phyloP scores from a whole-genome alignment of 495 filamentous ascomycete species.

The Gamarada debralockiae region DNA sequence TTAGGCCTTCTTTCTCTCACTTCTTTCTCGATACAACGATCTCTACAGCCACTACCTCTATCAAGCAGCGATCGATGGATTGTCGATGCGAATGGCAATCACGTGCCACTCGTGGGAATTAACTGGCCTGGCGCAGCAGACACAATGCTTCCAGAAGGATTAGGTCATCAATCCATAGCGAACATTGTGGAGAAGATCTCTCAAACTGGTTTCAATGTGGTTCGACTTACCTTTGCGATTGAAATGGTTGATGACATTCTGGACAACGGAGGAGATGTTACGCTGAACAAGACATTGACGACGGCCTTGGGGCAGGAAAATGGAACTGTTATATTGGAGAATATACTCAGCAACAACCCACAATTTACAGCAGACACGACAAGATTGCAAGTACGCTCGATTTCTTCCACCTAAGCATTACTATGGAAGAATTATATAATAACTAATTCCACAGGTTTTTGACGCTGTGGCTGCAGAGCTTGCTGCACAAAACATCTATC shows the following conservation, averaged over 20 bases:
- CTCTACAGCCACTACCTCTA: too few species aligned
- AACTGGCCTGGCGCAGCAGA: slow-evolving; percentile 44
- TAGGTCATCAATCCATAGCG: slow-evolving; percentile 36
- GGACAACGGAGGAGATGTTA: slow-evolving; percentile 48
- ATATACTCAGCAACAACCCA: slow-evolving; percentile 32
- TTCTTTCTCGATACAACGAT: too few species aligned
- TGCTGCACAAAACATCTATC: slow-evolving; percentile 32
- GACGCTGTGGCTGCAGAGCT: slow-evolving; percentile 36
- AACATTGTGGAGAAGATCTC: slow-evolving; percentile 35
- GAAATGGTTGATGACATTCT: slow-evolving; percentile 58
- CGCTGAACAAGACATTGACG: slow-evolving; percentile 32
- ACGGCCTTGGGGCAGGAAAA: slow-evolving; percentile 38
- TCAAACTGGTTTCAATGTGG: slow-evolving; percentile 35
- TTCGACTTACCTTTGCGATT: slow-evolving; percentile 43
- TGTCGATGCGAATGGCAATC: slow-evolving; percentile 28
- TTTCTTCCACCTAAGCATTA: not conserved
- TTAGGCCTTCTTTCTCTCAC: too few species aligned
- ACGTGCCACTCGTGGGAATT: slow-evolving; percentile 36
- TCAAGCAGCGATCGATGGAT: slow-evolving; percentile 33
- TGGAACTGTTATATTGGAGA: slow-evolving; percentile 27
- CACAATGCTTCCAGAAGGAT: slow-evolving; percentile 42
- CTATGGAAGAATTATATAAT: too few species aligned
- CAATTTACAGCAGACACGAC: slow-evolving; percentile 27
- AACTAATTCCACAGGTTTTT: slow-evolving; percentile 23
- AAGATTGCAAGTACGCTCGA: slow-evolving; percentile 30